Base-by-base conservation (phyloP, 2,329 filamentous ascomycete genomes). In the Cladosporium austrohemisphaericum region DNA sequence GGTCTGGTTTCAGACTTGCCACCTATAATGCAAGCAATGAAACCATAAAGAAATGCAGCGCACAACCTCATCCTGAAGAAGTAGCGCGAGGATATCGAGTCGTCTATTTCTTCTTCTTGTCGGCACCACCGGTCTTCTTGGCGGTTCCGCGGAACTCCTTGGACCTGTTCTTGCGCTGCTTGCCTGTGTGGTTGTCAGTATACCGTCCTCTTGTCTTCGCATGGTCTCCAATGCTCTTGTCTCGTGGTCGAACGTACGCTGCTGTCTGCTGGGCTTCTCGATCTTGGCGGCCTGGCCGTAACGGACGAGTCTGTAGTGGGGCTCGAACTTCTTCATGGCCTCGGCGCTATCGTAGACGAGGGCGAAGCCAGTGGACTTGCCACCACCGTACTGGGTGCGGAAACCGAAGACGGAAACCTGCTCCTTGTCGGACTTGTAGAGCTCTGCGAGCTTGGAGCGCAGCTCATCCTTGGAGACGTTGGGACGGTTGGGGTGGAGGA, bases 311-410 rank as follows among this genome's bases (percentile, higher is more conserved):
- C 93, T 86, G 86, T 96, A 96, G 78, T 86, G 86, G 68, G 93
- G 93, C 85, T 98, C 93, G 77, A 97, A 98, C 80, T 97, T 97
- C 88, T 96, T 96, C 85, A 98, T 85, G 68, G 91, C 89, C 83
- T 98, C 93, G 71, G 84, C 79, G 63, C 88, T 95, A 78, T 98
- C 93, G 84, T 98, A 98, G 80, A 98, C 82, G 69, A 97, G 89
- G 63, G 90, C 93, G 74, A 98, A 98, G 68, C 93, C 93, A 63
- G 92, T 97, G 76, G 88, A 95, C 87, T 98, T 98, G 82, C 93
- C 93, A 73, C 93, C 93, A 92, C 93, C 93, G 74, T 87, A 98
- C 75, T 97, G 92, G 67, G 93, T 98, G 76, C 89, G 88, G 76
- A 98, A 90, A 71, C 93, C 93, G 75, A 98, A 98, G 75, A 95